Evolutionary conservation across 805 yeast species (phyloP).

Genomic region (Candida hispaniensis): DNA sequence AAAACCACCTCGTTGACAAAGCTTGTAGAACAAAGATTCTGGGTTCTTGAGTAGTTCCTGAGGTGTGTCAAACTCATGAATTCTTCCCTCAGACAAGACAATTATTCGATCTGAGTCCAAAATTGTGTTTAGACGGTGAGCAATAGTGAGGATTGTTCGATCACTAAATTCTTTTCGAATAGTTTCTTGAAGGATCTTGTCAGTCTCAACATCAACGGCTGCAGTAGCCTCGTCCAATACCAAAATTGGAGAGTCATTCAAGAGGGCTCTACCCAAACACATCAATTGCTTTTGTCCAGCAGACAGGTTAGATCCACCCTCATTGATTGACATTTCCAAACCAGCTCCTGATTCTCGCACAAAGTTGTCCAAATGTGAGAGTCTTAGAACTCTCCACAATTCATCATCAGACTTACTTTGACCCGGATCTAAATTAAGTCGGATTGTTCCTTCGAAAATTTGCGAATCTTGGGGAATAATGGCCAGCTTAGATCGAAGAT

Average conservation of each 20-base stretch:
- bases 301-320: conserved; percentile 68
- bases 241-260: conserved; percentile 54
- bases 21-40: conserved; percentile 62
- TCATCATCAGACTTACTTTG: conserved; percentile 38
- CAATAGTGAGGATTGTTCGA: conserved; percentile 71
- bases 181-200: conserved; percentile 62
- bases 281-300: conserved; percentile 75
- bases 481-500: conserved; percentile 45
- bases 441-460: conserved; percentile 49
- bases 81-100: conserved; percentile 57
- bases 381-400: conserved; percentile 48
- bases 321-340: conserved; percentile 43
- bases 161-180: conserved; percentile 55
- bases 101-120: conserved; percentile 68
- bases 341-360: conserved; percentile 29
- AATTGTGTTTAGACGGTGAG: conserved; percentile 73
- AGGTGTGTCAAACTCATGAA: conserved; percentile 65
- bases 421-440: conserved; percentile 53
- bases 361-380: conserved; percentile 44
- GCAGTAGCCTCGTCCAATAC: conserved; percentile 76
- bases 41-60: conserved; percentile 50
- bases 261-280: conserved; percentile 69
- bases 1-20: conserved; percentile 76
- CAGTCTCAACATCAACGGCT: conserved; percentile 73
- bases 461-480: conserved; percentile 67